A percentile compares a stretch with the other conserved stretches of the same genome.
Evolutionary conservation across 73 alveolate genomes (phyloP).

Genomic region (Paramecium sexaurelia): DNA sequence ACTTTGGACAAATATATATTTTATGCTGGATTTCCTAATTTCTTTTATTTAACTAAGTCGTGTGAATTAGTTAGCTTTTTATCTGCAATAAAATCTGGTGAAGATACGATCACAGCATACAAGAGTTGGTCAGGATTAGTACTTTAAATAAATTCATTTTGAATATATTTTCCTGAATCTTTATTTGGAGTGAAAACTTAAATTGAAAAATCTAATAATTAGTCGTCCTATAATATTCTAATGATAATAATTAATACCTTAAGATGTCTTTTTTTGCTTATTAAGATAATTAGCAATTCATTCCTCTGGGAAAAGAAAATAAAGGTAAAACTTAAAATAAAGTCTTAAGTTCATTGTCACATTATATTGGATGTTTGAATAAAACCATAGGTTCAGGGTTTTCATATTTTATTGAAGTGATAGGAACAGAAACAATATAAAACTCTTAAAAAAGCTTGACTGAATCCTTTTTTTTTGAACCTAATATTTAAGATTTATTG

Average conservation of each 20-base stretch:
- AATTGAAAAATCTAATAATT: background rate
- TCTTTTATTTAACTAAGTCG: constrained; percentile 3
- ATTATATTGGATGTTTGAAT: constrained; percentile 24
- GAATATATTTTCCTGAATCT: background rate
- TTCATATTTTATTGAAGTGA: background rate
- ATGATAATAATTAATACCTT: background rate
- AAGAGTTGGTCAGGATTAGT: constrained; percentile 29
- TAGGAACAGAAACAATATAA: background rate
- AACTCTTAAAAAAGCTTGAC: background rate
- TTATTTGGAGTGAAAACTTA: constrained; percentile 38
- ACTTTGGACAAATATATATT: background rate
- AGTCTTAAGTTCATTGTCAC: background rate
- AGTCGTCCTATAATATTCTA: background rate
- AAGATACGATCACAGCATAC: background rate
- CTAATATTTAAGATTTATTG: background rate
- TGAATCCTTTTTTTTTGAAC: background rate
- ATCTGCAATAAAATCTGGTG: constrained; percentile 13
- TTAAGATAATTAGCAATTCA: background rate
- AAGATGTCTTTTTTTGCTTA: background rate
- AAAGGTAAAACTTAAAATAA: background rate
- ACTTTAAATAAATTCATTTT: background rate
- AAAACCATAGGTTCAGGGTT: background rate
- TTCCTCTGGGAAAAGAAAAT: background rate
- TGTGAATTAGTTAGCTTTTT: background rate
- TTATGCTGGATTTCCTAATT: background rate